phyloP scores from a whole-genome alignment of 129 eudicot genomes.

The Flaveria sonorensis region DNA sequence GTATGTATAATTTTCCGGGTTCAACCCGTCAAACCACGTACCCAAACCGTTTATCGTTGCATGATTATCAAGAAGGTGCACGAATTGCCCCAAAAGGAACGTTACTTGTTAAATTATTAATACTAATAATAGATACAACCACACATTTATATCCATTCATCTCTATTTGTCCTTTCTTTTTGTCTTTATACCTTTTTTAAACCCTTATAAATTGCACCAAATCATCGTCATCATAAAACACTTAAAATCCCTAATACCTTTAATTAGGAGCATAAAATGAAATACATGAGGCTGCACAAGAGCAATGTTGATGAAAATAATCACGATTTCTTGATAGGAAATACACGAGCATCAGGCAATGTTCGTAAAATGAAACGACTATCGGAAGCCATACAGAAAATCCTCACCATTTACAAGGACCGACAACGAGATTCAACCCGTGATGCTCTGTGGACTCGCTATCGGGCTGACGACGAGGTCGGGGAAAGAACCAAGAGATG shows the following conservation, averaged over 20 bases:
- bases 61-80: slow-evolving; percentile 1
- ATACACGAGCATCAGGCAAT: slow-evolving; percentile 20
- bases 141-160: slow-evolving; percentile 22
- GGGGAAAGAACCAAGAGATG: slow-evolving; percentile 7
- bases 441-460: slow-evolving; percentile 17
- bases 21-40: too few relatives aligned
- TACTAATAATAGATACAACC: slow-evolving; percentile 21
- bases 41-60: background rate
- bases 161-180: slow-evolving; percentile 25
- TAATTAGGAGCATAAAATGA: slow-evolving; percentile 23
- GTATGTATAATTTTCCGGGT: too few relatives aligned
- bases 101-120: slow-evolving; percentile 24
- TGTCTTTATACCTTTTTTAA: slow-evolving; percentile 13
- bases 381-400: slow-evolving; percentile 27
- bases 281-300: slow-evolving; percentile 32
- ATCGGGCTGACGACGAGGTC: background rate
- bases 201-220: slow-evolving; percentile 26
- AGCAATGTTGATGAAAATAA: slow-evolving; percentile 17
- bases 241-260: background rate
- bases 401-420: slow-evolving; percentile 24
- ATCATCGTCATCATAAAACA: background rate
- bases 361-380: slow-evolving; percentile 23
- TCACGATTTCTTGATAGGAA: background rate
- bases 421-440: slow-evolving; percentile 23
- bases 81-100: slow-evolving; percentile 29